phyloP scores from a whole-genome alignment of 345 rosid species.

The Citrus unshiu region DNA sequence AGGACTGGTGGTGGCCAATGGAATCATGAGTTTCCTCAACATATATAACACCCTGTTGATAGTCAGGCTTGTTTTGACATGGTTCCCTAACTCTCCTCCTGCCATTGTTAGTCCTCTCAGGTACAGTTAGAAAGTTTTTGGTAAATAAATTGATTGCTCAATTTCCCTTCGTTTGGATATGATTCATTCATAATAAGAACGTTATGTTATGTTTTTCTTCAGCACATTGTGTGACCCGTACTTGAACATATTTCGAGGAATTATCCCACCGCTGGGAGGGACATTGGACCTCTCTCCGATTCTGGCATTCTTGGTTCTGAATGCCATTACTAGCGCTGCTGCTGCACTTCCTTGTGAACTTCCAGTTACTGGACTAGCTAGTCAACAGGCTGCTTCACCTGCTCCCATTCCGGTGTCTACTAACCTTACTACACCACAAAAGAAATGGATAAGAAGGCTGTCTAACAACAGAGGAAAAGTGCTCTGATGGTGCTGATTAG shows the following conservation, averaged over 20 bases:
- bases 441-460: slow-evolving; percentile 75
- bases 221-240: slow-evolving; percentile 92
- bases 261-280: slow-evolving; percentile 93
- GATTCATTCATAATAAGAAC: background rate
- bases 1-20: slow-evolving; percentile 84
- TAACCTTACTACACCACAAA: slow-evolving; percentile 36
- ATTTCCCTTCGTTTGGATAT: background rate
- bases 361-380: slow-evolving; percentile 33
- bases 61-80: slow-evolving; percentile 82
- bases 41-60: slow-evolving; percentile 79
- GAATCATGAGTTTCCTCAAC: slow-evolving; percentile 70
- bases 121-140: slow-evolving; percentile 21
- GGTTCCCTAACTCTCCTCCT: slow-evolving; percentile 96
- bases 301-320: slow-evolving; percentile 78
- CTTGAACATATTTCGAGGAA: slow-evolving; percentile 89
- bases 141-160: background rate
- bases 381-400: slow-evolving; percentile 18
- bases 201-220: slow-evolving; percentile 16
- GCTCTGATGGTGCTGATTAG: slow-evolving; percentile 24
- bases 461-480: slow-evolving; percentile 23
- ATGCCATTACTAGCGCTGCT: slow-evolving; percentile 78
- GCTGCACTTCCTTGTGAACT: slow-evolving; percentile 86
- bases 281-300: slow-evolving; percentile 82
- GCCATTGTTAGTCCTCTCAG: slow-evolving; percentile 94
- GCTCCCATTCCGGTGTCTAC: slow-evolving; percentile 9